Base-by-base conservation (phyloP, 2,329 filamentous ascomycete genomes). In the Sporothrix phasma region DNA sequence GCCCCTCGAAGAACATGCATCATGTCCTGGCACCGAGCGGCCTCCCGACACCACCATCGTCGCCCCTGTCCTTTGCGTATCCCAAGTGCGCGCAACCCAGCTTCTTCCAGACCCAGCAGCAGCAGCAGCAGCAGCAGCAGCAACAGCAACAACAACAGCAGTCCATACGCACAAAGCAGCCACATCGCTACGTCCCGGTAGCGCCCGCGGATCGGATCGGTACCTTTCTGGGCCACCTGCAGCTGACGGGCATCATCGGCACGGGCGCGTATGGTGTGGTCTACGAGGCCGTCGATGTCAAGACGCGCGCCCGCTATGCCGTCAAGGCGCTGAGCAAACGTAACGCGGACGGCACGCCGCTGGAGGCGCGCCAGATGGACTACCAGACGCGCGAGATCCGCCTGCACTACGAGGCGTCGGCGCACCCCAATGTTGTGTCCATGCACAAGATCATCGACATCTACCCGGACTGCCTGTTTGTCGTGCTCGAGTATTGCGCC, bases 261-360 rank as follows among this genome's bases (percentile, higher is more conserved):
- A 90, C 93, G 60, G 94, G 94, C 70, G 94, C 94, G 65, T 99
- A 99, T 76, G 94, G 94, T 68, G 92, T 97, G 47, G 94, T 99
- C 29, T 97, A 97, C 79, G 86, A 87, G 69, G 92, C 92, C 72
- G 81, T 89, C 77, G 92, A 94, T 78, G 84, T 93, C 73, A 87
- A 88, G 74, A 93, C 87, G 69, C 84, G 88, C 74, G 83, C 86
- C 65, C 87, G 85, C 69, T 99, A 96, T 80, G 94, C 94, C 68
- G 93, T 99, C 73, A 99, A 99, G 82, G 93, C 92, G 67, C 83
- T 99, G 73, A 94, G 91, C 86, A 97, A 96, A 78, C 83, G 88
- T 76, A 94, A 93, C 76, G 72, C 81, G 69, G 83, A 87, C 73
- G 85, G 85, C 69, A 80, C 81, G 13, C 83, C 83, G 41, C 80